Evolutionary conservation across 495 filamentous ascomycete species (phyloP).

Genomic region (Penicillium dipodomyicola): DNA sequence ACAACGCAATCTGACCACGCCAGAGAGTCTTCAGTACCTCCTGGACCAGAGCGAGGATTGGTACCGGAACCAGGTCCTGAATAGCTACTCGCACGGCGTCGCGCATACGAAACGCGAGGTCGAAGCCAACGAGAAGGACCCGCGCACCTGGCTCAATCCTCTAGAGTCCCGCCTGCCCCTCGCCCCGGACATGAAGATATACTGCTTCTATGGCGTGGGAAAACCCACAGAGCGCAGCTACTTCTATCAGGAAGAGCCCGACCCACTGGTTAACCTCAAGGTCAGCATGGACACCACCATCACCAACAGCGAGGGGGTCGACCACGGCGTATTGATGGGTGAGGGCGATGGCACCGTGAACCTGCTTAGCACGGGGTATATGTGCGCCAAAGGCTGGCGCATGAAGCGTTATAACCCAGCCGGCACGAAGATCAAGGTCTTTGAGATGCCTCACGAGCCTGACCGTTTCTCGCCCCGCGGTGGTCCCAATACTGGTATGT

Average conservation of each 20-base stretch:
- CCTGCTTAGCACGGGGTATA: conserved; percentile 83
- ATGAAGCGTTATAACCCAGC: conserved; percentile 93
- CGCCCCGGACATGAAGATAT: conserved; percentile 91
- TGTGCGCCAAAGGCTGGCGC: conserved; percentile 91
- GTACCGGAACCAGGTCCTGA: conserved; percentile 70
- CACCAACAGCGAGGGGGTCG: conserved; percentile 60
- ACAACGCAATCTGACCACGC: conserved; percentile 73
- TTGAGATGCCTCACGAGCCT: conserved; percentile 95
- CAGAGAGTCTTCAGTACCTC: conserved; percentile 74
- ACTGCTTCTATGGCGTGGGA: conserved; percentile 93
- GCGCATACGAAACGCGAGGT: conserved; percentile 80
- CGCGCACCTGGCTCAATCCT: conserved; percentile 90
- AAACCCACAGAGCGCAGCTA: conserved; percentile 91
- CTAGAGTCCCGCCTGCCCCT: conserved; percentile 85
- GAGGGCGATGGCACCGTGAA: conserved; percentile 96
- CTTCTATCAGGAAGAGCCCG: conserved; percentile 76
- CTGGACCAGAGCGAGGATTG: conserved; percentile 75
- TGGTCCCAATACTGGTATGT: conserved; percentile 82
- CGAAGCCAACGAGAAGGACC: conserved; percentile 78
- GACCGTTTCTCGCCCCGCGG: conserved; percentile 87
- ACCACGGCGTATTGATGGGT: conserved; percentile 87
- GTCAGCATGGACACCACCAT: conserved; percentile 89
- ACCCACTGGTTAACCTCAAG: conserved; percentile 64
- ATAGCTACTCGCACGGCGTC: conserved; percentile 83
- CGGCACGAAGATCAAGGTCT: conserved; percentile 72